These are phyloP conservation scores for Nannochloropsis gaditana DNA, from an alignment of 108 stramenopile genomes.

Conservation along the genomic window DNA sequence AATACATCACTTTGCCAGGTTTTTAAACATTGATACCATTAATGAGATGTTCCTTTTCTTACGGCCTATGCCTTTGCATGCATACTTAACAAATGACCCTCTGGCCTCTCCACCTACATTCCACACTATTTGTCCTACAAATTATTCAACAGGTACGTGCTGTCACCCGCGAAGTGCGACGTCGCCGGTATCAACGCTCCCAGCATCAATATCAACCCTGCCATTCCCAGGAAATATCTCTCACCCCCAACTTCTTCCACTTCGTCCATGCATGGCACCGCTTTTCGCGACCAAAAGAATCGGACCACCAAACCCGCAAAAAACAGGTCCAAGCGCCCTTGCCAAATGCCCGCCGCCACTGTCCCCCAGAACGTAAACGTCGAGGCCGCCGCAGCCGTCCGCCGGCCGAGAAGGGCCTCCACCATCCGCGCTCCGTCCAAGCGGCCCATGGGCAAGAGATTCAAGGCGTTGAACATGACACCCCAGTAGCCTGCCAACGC, in stretches of 20 bases:
- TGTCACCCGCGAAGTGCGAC: neutral
- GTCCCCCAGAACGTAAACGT: slow-evolving; percentile 14
- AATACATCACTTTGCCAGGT: too few relatives aligned
- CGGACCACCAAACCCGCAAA: neutral
- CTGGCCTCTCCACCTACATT: neutral
- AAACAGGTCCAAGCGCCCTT: slow-evolving; percentile 12
- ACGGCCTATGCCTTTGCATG: neutral
- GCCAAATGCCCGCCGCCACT: slow-evolving; percentile 2
- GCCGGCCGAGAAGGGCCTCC: neutral
- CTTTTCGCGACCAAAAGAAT: neutral
- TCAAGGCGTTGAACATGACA: slow-evolving; percentile 69
- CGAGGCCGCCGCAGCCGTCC: neutral
- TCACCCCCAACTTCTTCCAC: slow-evolving; percentile 1
- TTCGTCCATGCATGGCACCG: neutral
- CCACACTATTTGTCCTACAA: neutral
- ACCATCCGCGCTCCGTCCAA: slow-evolving; percentile 71
- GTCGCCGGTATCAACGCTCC: slow-evolving; percentile 12
- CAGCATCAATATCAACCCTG: neutral
- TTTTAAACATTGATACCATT: too few relatives aligned
- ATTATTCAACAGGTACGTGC: slow-evolving; percentile 17
- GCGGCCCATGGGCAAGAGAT: slow-evolving; percentile 75
- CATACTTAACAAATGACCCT: neutral
- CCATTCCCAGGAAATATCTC: neutral
- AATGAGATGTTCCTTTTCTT: neutral
- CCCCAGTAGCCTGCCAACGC: slow-evolving; percentile 73